Evolutionary conservation across 768 basidiomycete species (phyloP), one percentile per base, ranked within the genome.

Genomic region (Lactifluus piperatus): DNA sequence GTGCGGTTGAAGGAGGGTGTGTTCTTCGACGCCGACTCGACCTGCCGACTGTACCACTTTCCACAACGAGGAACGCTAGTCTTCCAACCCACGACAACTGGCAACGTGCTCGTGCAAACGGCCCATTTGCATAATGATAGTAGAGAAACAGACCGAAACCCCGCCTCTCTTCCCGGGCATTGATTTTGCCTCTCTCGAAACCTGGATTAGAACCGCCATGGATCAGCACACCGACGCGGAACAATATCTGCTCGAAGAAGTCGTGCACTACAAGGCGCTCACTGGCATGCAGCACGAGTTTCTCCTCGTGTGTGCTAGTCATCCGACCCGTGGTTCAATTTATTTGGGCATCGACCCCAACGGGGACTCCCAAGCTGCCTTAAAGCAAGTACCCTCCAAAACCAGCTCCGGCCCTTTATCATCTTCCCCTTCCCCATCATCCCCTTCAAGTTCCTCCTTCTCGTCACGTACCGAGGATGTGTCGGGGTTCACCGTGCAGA

Each of bases 251-350:
- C 27, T 65, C 20, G 51, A 65, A 13, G 47, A 43, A 24, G 54
- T 63, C 58, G 58, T 60, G 18, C 64, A 65, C 52, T 56, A 54
- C 54, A 65, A 65, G 27, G 51, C 55, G 6, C 37, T 39, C 41
- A 27, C 34, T 7, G 58, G 48, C 24, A 63, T 57, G 64, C 62
- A 65, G 32, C 64, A 65, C 62, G 64, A 65, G 47, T 60, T 56
- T 27, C 64, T 65, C 39, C 10, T 65, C 48, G 41, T 65, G 20
- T 26, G 48, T n/a, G 62, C 49, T 8, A 9, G 11, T 3, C 51
- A 58, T 26, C 58, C 58, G 1, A 57, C 54, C 14, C 62, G 62
- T 24, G 16, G 43, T 14, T 30, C 39, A 20, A 34, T 63, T 30
- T 50, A 57, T 2, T 55, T 65, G 14, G 51, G 58, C 27, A 48